Evolutionary conservation across 2,329 filamentous ascomycete species (phyloP), one percentile per base, ranked within the genome.

Genomic region (Leptographium radiaticola): DNA sequence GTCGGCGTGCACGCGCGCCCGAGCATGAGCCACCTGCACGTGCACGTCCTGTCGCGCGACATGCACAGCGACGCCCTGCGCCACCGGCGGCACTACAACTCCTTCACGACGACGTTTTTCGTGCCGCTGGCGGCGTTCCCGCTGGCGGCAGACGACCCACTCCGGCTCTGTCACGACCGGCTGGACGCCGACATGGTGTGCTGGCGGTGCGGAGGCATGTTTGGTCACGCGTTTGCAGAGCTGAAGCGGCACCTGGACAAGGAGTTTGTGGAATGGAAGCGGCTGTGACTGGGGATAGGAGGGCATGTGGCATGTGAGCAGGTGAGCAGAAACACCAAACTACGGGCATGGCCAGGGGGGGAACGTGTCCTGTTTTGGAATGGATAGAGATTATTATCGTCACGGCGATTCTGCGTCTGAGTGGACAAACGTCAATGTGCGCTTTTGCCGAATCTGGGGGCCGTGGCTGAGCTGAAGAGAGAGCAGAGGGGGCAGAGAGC

Each of bases 11-110:
- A 98, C 69, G 86, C 88, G 4, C 81, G 84, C 60, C 93, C 93
- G 4, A 90, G 85, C 54, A 97, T 98, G 93, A 84, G 80, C 58
- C 89, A 97, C 66, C 66, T 97, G 53, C 93, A 98, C 68, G 75
- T 97, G 5, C 93, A 98, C 67, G 81, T 97, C 34, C 70, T 97
- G 55, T 88, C 86, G 42, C 74, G 80, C 18, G 93, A 98, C 65
- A 84, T 87, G 75, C 75, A 81, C 61, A 89, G 84, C 40, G 75
- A 79, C 12, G 76, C 75, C 47, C 60, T 96, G 67, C 87, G 84
- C 69, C 83, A 91, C 64, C 76, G 82, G 59, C 91, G 89, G 66
- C 93, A 97, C 69, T 97, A 96, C 70, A 88, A 93, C 64, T 93
- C 86, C 59, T 97, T 97, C 69, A 82, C 80, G 36, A 94, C 90